Base-by-base conservation (phyloP, 139 green algal species). In the Chlorella sp. region DNA sequence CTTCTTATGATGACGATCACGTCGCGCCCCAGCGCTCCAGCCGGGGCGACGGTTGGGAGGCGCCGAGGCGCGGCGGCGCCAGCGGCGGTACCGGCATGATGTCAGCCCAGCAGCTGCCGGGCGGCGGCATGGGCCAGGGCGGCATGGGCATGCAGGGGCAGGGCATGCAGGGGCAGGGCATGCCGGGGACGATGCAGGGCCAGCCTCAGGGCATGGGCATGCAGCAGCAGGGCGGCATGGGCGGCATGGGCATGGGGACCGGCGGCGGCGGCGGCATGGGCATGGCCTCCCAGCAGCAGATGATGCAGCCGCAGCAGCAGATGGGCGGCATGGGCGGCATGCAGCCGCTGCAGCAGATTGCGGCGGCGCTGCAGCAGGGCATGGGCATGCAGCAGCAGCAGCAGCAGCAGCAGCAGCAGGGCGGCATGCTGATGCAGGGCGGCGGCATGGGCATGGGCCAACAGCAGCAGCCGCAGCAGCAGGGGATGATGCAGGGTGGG, bases 401-500 rank as follows among this genome's bases (percentile, higher is more conserved):
- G 40, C 78, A 84, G 78, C 78, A 21, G 21, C 32, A 4, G 81
- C 24, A 53, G 60, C 22, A 34, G 61, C 57, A 19, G 22, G 83
- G 61, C 48, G 40, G 71, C 34, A 87, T 87, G 83, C 64, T 37
- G 30, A 24, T 78, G 71, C 71, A 78, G 71, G 30, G 14, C 30
- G 71, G 71, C 19, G 71, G 71, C 28, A 36, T 78, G 71, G 28
- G 21, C 32, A 28, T 37, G 71, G 71, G 21, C 21, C 79, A 84
- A 40, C 79, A 84, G 79, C 48, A 57, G 12, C 57, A 86, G 82
- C 30, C 32, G 30, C 81, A 86, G 77, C 77, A 83, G 82, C 36
- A 64, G 80, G 26, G 71, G 77, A 36, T 78, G 76, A n/a, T 60
- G 76, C 34, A 1, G 18, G 36, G 36, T 16, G 76, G 76, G 34